Percentiles rank a stretch among this genome's conserved stretches.
Evolutionary conservation across 768 basidiomycete genomes (phyloP).

Genomic region (Lanmaoa pseudosensibilis): DNA sequence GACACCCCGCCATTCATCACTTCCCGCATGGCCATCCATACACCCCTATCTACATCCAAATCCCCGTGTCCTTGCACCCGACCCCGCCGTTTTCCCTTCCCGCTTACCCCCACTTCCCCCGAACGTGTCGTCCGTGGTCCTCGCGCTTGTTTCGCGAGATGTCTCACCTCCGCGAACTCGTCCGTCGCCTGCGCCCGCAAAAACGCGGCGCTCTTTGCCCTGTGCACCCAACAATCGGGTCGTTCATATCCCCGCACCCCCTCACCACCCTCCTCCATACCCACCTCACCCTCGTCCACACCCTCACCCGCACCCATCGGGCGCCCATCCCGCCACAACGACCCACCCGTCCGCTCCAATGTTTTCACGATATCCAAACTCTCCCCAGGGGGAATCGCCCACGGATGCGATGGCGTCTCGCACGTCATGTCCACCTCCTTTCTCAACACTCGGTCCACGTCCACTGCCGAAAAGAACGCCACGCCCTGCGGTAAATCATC

Average conservation of each 20-base stretch:
- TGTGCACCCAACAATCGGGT: slow-evolving; percentile 65
- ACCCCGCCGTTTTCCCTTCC: slow-evolving; percentile 12
- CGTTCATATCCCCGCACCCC: slow-evolving; percentile 46
- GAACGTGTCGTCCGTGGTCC: background rate
- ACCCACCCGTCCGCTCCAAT: slow-evolving; percentile 70
- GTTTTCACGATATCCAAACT: slow-evolving; percentile 69
- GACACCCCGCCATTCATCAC: slow-evolving; percentile 11
- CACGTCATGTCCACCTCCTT: slow-evolving; percentile 98
- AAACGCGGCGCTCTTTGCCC: slow-evolving; percentile 63
- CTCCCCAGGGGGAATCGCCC: slow-evolving; percentile 84
- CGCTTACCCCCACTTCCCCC: background rate
- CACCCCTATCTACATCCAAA: slow-evolving; percentile 13
- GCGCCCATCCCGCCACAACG: slow-evolving; percentile 58
- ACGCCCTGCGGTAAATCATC: slow-evolving; percentile 94
- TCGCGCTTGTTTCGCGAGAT: slow-evolving; percentile 53
- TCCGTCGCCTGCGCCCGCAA: slow-evolving; percentile 75
- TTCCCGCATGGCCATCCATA: slow-evolving; percentile 28
- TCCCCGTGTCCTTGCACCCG: background rate
- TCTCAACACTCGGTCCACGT: slow-evolving; percentile 84
- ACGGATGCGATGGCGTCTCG: slow-evolving; percentile 88
- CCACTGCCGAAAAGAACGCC: slow-evolving; percentile 96
- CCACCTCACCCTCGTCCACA: slow-evolving; percentile 9
- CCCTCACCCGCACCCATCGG: no score
- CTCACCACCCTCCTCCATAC: background rate
- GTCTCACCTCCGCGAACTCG: slow-evolving; percentile 70